These are phyloP conservation scores for Poterioochromonas sp. DNA, from an alignment of 352 stramenopile genomes.

Conservation along the genomic window DNA sequence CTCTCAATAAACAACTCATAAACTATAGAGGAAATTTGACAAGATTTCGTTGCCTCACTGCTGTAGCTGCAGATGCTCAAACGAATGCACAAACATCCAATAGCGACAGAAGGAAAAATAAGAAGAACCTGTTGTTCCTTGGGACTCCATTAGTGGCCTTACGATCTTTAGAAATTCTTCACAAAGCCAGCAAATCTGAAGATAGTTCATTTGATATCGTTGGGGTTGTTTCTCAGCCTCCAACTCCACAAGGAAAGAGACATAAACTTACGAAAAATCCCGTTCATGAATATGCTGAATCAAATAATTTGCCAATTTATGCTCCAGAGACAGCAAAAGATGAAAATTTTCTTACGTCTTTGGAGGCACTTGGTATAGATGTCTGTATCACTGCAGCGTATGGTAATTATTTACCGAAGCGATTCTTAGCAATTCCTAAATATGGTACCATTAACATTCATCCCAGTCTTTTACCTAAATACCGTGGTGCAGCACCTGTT, in stretches of 20 bases:
- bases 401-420: constrained; percentile 44
- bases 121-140: neutral
- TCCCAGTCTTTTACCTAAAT: constrained; percentile 64
- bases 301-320: constrained; percentile 52
- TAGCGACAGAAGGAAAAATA: no score
- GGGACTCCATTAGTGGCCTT: neutral
- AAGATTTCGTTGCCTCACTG: no score
- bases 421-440: constrained; percentile 30
- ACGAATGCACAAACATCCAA: no score
- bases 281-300: constrained; percentile 59
- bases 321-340: constrained; percentile 61
- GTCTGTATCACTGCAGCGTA: constrained; percentile 73
- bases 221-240: constrained; percentile 65
- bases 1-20: no score
- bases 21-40: no score
- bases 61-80: no score
- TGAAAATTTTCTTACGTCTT: constrained; percentile 55
- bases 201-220: constrained; percentile 45
- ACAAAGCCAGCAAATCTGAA: neutral
- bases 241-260: constrained; percentile 51
- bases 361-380: constrained; percentile 56
- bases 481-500: constrained; percentile 63
- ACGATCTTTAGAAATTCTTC: neutral
- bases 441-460: constrained; percentile 69
- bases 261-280: constrained; percentile 49